Evolutionary conservation across 2,329 filamentous ascomycete species (phyloP).

Genomic region (Bipolaris oryzae): DNA sequence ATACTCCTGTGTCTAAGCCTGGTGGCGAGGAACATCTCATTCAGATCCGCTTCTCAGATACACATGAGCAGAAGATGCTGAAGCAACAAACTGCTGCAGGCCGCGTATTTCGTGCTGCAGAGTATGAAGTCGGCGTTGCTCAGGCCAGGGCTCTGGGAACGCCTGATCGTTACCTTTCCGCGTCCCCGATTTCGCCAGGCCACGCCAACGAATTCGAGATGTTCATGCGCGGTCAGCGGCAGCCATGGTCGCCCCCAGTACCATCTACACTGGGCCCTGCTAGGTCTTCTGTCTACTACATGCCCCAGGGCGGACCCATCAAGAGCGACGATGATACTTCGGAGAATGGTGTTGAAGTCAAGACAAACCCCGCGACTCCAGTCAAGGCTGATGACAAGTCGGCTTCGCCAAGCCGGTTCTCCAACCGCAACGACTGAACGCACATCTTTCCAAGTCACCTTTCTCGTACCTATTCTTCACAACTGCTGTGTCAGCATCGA

Average conservation of each 20-base stretch:
- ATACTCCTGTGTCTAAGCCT: constrained; percentile 61
- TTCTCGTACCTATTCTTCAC: constrained; percentile 41
- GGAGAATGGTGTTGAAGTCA: constrained; percentile 38
- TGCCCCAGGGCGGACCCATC: constrained; percentile 32
- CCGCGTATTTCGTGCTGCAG: constrained; percentile 92
- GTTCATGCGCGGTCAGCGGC: constrained; percentile 45
- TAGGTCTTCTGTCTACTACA: constrained; percentile 37
- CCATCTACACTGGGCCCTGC: constrained; percentile 44
- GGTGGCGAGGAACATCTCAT: constrained; percentile 77
- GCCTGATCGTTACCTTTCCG: constrained; percentile 43
- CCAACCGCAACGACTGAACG: constrained; percentile 36
- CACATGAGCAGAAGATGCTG: constrained; percentile 92
- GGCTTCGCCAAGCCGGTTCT: constrained; percentile 31
- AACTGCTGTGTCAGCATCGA: constrained; percentile 36
- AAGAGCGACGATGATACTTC: constrained; percentile 39
- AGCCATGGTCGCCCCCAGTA: constrained; percentile 44
- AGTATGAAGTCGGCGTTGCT: constrained; percentile 67
- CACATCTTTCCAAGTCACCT: constrained; percentile 7
- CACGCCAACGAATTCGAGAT: constrained; percentile 48
- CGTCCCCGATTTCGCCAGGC: constrained; percentile 42
- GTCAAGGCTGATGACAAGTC: constrained; percentile 38
- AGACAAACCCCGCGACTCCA: constrained; percentile 44
- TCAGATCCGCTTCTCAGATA: constrained; percentile 96
- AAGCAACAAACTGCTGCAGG: constrained; percentile 96
- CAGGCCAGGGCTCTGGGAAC: constrained; percentile 45